A percentile compares a stretch with the other conserved stretches of the same genome.
phyloP scores from a whole-genome alignment of 176 grass and related monocot genomes.

The Triticum turgidum region DNA sequence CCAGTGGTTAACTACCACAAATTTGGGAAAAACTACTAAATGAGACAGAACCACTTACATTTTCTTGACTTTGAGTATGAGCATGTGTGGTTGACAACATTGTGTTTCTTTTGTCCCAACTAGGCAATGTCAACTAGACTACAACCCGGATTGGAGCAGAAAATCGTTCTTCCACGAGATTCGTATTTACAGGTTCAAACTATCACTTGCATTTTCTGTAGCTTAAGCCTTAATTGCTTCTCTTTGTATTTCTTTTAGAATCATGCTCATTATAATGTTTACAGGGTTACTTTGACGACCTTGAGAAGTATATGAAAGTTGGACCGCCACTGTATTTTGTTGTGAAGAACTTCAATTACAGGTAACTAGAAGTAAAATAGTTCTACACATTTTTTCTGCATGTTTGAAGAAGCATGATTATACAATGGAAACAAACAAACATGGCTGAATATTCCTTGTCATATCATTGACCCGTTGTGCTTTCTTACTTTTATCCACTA shows the following conservation, averaged over 20 bases:
- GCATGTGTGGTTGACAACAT: neutral
- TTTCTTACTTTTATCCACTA: neutral
- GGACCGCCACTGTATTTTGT: conserved; percentile 98
- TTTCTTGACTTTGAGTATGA: neutral
- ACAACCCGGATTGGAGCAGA: conserved; percentile 92
- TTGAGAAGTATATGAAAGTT: conserved; percentile 89
- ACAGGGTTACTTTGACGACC: conserved; percentile 87
- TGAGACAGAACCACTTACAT: neutral
- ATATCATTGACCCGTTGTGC: neutral
- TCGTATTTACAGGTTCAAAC: conserved; percentile 90
- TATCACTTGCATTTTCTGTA: conserved; percentile 14
- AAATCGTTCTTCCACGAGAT: conserved; percentile 81
- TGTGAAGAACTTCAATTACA: conserved; percentile 97
- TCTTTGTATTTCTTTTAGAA: conserved; percentile 30
- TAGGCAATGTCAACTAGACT: conserved; percentile 83
- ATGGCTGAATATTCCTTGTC: neutral
- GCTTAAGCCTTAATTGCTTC: neutral
- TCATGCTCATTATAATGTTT: conserved; percentile 17
- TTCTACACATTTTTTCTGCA: neutral
- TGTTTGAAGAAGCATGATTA: conserved; percentile 5
- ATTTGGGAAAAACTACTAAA: neutral
- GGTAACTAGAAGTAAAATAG: conserved; percentile 43
- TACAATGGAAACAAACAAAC: neutral
- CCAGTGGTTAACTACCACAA: neutral
- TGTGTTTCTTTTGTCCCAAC: conserved; percentile 20